phyloP scores from a whole-genome alignment of 495 filamentous ascomycete genomes.

The Aspergillus funiculosus region DNA sequence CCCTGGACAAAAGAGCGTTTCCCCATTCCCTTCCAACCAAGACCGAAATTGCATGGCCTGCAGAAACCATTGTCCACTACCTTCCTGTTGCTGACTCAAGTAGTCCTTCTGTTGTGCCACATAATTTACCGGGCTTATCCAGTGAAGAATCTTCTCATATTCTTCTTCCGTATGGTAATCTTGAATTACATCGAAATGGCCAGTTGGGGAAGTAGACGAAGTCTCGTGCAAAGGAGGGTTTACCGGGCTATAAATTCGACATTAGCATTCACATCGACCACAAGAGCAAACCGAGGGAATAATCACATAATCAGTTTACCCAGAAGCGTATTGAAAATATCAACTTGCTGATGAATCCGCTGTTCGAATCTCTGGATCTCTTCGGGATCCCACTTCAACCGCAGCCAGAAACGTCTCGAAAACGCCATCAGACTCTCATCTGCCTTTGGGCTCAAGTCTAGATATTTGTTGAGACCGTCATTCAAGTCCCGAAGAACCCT shows the following conservation, averaged over 20 bases:
- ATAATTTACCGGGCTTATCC: not conserved
- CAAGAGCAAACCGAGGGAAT: not conserved
- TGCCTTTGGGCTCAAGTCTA: not conserved
- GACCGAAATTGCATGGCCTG: not conserved
- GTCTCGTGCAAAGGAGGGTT: not conserved
- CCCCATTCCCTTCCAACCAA: not conserved
- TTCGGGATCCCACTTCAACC: not conserved
- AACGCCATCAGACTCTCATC: not conserved
- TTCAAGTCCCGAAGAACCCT: not conserved
- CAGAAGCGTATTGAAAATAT: not conserved
- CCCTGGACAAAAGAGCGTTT: constrained; percentile 40
- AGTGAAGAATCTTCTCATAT: not conserved
- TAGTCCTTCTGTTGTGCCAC: not conserved
- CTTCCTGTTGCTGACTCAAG: not conserved
- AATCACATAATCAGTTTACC: not conserved
- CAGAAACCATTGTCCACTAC: not conserved
- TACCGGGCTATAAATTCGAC: not conserved
- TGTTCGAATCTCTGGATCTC: not conserved
- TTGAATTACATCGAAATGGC: not conserved
- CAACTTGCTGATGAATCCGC: not conserved
- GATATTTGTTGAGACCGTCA: not conserved
- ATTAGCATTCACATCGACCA: not conserved
- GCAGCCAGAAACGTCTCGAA: not conserved
- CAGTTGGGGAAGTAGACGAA: not conserved
- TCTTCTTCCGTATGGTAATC: not conserved